Percentiles rank a stretch among this genome's conserved stretches.
These are phyloP conservation scores for Mortierella sp. DNA, from an alignment of 371 early-diverging fungal genomes.

Conservation along the genomic window DNA sequence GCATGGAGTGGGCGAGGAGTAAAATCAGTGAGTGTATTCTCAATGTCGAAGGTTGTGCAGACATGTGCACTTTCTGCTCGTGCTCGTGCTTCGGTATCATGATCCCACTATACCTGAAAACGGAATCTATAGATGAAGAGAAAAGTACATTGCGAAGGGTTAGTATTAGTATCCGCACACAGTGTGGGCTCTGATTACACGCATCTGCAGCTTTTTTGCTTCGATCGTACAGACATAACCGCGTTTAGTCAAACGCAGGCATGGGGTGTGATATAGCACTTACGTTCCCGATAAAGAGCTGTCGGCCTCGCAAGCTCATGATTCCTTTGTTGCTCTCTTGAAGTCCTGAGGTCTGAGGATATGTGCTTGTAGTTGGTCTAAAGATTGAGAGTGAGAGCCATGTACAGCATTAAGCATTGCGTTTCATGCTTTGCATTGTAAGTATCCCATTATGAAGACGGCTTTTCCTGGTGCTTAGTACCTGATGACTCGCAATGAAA, in stretches of 20 bases:
- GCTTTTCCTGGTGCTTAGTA: too few relatives aligned
- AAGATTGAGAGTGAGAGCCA: too few relatives aligned
- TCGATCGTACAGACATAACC: background rate
- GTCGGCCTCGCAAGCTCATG: conserved; percentile 49
- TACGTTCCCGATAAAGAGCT: conserved; percentile 51
- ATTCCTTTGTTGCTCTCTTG: conserved; percentile 4
- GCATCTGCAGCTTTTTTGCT: background rate
- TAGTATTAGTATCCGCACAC: background rate
- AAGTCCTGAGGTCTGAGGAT: background rate
- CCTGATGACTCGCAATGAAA: too few relatives aligned
- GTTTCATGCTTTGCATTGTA: too few relatives aligned
- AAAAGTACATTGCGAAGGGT: background rate
- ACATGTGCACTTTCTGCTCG: too few relatives aligned
- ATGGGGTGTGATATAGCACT: conserved; percentile 3
- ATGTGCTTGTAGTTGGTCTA: background rate
- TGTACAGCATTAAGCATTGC: too few relatives aligned
- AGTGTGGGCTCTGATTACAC: background rate
- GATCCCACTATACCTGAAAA: conserved; percentile 21
- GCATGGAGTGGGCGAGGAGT: too few relatives aligned
- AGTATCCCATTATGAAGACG: too few relatives aligned
- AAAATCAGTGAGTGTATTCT: too few relatives aligned
- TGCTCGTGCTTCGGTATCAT: too few relatives aligned
- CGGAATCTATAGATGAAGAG: conserved; percentile 13
- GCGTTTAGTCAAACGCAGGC: background rate
- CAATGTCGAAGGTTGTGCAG: too few relatives aligned